These are phyloP conservation scores for Tolypocladium ovalisporum DNA, from an alignment of 2,329 filamentous ascomycete species.

Conservation along the genomic window DNA sequence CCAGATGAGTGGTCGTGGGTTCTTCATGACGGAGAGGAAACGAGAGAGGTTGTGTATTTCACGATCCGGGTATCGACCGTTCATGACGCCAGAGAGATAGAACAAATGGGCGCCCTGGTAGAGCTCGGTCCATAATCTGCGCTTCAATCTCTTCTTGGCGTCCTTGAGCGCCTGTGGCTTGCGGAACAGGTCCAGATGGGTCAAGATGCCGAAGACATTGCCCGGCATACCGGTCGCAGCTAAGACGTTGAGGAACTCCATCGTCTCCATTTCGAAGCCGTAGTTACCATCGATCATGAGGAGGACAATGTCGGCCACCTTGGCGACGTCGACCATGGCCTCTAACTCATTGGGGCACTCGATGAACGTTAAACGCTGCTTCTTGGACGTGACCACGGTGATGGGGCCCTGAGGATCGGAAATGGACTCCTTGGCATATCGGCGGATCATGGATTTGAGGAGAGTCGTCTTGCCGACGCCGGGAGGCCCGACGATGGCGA, in stretches of 20 bases:
- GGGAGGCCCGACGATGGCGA: slow-evolving; percentile 87
- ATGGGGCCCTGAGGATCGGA: slow-evolving; percentile 83
- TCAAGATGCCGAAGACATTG: slow-evolving; percentile 94
- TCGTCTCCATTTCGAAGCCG: slow-evolving; percentile 99
- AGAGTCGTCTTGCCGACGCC: slow-evolving; percentile 94
- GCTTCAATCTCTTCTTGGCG: slow-evolving; percentile 93
- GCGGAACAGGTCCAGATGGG: slow-evolving; percentile 88
- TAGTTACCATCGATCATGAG: slow-evolving; percentile 99
- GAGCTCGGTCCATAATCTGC: slow-evolving; percentile 90
- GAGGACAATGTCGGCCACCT: slow-evolving; percentile 93
- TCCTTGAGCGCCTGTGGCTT: slow-evolving; percentile 87
- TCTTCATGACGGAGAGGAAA: slow-evolving; percentile 98
- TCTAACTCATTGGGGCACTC: slow-evolving; percentile 97
- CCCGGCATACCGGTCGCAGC: slow-evolving; percentile 95
- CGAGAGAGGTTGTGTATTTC: slow-evolving; percentile 93
- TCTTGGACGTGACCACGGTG: slow-evolving; percentile 93
- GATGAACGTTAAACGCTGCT: slow-evolving; percentile 85
- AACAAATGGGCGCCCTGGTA: slow-evolving; percentile 97
- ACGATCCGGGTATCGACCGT: slow-evolving; percentile 90
- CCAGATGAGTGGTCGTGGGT: slow-evolving; percentile 91
- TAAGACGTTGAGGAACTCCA: slow-evolving; percentile 95
- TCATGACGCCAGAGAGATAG: slow-evolving; percentile 92
- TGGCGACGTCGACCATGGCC: slow-evolving; percentile 93
- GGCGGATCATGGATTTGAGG: slow-evolving; percentile 83
- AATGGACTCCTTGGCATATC: slow-evolving; percentile 93